Evolutionary conservation across 1,284 basidiomycete species (phyloP), one percentile per base, ranked within the genome.

Genomic region (Flammula alnicola): DNA sequence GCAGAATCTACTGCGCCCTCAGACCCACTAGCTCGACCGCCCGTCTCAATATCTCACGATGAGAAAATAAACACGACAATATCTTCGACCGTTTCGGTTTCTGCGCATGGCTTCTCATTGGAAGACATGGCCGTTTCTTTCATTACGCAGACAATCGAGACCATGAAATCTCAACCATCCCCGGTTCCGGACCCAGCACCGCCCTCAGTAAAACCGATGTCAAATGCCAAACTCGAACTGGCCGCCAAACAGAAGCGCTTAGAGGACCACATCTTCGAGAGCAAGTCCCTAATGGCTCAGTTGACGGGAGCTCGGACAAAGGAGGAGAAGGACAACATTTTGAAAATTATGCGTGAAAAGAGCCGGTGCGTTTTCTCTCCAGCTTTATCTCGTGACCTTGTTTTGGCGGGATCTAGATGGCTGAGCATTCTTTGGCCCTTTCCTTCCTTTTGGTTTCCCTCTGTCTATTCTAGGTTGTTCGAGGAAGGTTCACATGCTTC

Each of bases 231-330:
- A 42, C 29, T 33, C 29, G 68, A 75, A 37, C 61, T 80, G 3
- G 73, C 73, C 25, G 76, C 77, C 26, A 80, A 79, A 61, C 78
- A 83, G 60, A 70, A 73, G 26, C 72, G 76, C 32, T 72, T 88
- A 35, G 82, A 88, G 57, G 74, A 77, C 37, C 78, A 87, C 52
- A 83, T 91, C 48, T 76, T 83, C 6, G 83, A 88, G 65, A 88
- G 82, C 61, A 91, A 88, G 69, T 63, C 71, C 23, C 66, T 92
- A 35, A 81, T 92, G 71, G 76, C 69, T 17, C 74, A 80, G 56
- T 71, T 87, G n/a, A 61, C 68, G n/a, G 66, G 67, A 44, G 79
- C 80, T 19, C 68, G 71, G 37, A 78, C 76, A n/a, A 79, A 82
- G 60, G 77, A 80, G 49, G 86, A 89, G 66, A 86, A 82, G 64